Conservation (phyloP, 176 grass and related monocot genomes). For the Cocos nucifera region DNA sequence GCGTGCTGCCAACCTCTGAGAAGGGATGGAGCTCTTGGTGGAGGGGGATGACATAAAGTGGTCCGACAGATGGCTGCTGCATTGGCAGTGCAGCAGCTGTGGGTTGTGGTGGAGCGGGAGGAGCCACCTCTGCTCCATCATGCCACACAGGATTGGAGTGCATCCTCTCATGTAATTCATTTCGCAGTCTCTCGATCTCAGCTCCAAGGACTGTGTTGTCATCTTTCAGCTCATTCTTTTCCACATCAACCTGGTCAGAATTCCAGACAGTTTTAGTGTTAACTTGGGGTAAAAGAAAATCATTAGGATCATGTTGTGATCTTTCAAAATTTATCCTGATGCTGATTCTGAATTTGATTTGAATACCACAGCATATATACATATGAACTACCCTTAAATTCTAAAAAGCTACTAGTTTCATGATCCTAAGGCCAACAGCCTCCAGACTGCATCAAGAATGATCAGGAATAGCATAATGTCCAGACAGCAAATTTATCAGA, state of each 20-base stretch:
- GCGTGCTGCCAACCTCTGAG: background rate
- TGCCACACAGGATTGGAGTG: conserved; percentile 5
- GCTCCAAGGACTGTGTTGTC: conserved; percentile 8
- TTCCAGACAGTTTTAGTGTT: background rate
- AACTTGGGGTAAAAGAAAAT: too few species aligned
- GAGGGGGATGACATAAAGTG: conserved; percentile 1
- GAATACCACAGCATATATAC: too few species aligned
- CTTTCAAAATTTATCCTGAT: too few species aligned
- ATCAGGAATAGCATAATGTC: too few species aligned
- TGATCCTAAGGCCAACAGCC: too few species aligned
- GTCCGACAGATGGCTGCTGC: conserved; percentile 1
- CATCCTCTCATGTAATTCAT: conserved; percentile 3
- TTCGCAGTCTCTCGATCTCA: conserved; percentile 11
- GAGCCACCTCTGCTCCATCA: background rate
- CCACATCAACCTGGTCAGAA: conserved; percentile 8
- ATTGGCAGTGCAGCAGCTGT: conserved; percentile 1
- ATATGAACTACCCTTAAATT: too few species aligned
- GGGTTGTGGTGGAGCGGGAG: background rate
- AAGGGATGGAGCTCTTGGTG: conserved; percentile 16
- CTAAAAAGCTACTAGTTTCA: too few species aligned
- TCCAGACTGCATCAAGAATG: too few species aligned
- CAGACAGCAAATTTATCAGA: too few species aligned
- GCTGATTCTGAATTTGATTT: too few species aligned
- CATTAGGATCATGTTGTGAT: too few species aligned
- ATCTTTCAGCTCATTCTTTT: conserved; percentile 22